phyloP scores from a whole-genome alignment of 1,284 basidiomycete genomes.

The Cutaneotrichosporon sp. region DNA sequence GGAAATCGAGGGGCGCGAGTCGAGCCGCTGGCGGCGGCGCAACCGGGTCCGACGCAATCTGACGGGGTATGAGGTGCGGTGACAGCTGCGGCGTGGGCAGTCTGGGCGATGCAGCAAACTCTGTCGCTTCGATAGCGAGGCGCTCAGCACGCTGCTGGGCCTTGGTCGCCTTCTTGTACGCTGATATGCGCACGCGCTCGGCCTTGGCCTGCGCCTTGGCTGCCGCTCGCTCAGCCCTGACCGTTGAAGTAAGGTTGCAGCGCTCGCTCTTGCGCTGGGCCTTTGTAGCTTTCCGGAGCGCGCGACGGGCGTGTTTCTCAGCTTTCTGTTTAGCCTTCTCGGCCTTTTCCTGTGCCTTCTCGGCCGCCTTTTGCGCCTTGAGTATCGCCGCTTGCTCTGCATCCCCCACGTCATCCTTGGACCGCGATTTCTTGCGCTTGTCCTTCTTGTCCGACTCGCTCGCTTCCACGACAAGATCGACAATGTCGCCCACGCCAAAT shows the following conservation, averaged over 20 bases:
- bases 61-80: neutral
- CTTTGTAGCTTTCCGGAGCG: constrained; percentile 3
- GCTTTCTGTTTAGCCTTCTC: constrained; percentile 7
- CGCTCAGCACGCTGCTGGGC: constrained; percentile 1
- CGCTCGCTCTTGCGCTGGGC: constrained; percentile 1
- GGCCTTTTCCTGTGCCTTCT: neutral
- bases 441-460: neutral
- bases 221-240: constrained; percentile 1
- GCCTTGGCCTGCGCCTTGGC: neutral
- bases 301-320: constrained; percentile 10
- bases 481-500: neutral
- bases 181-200: neutral
- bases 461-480: neutral
- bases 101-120: neutral
- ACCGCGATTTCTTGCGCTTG: no score
- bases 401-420: neutral
- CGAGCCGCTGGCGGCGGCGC: no score
- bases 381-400: neutral
- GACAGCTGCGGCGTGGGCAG: neutral
- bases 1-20: no score
- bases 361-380: neutral
- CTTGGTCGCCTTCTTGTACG: constrained; percentile 3
- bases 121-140: neutral
- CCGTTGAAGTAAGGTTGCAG: neutral
- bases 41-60: neutral